Conservation (phyloP, 495 filamentous ascomycete genomes). For the Aspergillus ellipticus region DNA sequence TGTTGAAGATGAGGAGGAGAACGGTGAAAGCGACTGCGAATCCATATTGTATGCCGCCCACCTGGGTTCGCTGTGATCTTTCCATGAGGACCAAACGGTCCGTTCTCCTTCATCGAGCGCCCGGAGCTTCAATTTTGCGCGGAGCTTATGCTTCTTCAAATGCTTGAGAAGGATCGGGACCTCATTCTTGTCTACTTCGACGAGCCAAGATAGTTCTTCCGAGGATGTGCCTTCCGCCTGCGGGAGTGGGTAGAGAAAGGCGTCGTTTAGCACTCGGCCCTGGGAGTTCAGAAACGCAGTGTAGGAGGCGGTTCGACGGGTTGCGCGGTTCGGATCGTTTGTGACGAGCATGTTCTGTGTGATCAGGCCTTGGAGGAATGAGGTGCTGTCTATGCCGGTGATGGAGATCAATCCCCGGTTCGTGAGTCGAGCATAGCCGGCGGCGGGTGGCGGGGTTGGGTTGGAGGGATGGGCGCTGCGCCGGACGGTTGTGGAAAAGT, state of each 20-base stretch:
- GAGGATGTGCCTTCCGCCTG: constrained; percentile 19
- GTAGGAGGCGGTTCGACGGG: constrained; percentile 56
- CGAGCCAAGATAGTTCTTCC: constrained; percentile 59
- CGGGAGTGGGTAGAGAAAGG: constrained; percentile 74
- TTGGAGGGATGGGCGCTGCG: constrained; percentile 13
- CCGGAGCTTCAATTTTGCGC: constrained; percentile 69
- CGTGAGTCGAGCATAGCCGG: constrained; percentile 52
- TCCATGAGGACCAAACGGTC: constrained; percentile 68
- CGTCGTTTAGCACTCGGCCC: constrained; percentile 81
- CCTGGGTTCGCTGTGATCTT: constrained; percentile 35
- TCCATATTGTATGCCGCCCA: constrained; percentile 47
- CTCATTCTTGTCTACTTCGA: constrained; percentile 75
- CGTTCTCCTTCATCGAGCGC: constrained; percentile 60
- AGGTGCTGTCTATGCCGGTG: constrained; percentile 70
- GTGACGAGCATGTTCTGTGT: constrained; percentile 65
- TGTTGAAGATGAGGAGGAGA: constrained; percentile 16
- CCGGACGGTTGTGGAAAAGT: constrained; percentile 32
- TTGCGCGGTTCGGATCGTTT: constrained; percentile 33
- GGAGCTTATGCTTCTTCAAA: constrained; percentile 77
- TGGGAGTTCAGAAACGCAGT: constrained; percentile 80
- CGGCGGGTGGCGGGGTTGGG: constrained; percentile 28
- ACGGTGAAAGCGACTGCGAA: constrained; percentile 29
- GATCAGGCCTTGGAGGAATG: constrained; percentile 83
- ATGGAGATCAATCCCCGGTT: constrained; percentile 76
- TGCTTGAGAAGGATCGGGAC: constrained; percentile 60